A percentile compares a stretch with the other conserved stretches of the same genome.
Evolutionary conservation across 75 land plant species (phyloP).

Genomic region (Selaginella moellendorffii): DNA sequence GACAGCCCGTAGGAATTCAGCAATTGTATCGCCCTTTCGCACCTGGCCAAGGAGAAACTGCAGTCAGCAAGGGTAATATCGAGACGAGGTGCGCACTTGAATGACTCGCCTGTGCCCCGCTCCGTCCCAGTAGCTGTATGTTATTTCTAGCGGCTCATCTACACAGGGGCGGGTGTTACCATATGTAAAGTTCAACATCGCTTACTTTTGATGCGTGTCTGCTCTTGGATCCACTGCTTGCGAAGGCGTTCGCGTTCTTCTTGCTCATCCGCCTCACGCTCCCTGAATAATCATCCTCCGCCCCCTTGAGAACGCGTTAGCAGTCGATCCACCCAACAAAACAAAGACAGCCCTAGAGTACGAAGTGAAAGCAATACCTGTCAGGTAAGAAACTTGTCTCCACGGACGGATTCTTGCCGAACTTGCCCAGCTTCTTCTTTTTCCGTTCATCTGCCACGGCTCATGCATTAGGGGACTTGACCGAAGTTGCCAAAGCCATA

Average conservation of each 20-base stretch:
- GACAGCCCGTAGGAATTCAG: conserved; percentile 92
- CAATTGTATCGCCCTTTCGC: conserved; percentile 87
- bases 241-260: conserved; percentile 77
- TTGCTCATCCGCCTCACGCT: conserved; percentile 99
- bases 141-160: conserved; percentile 96
- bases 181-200: too few relatives aligned
- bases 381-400: conserved; percentile 98
- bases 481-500: too few relatives aligned
- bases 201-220: conserved; percentile 70
- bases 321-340: background rate
- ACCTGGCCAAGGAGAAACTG: conserved; percentile 53
- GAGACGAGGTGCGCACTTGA: conserved; percentile 36
- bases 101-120: conserved; percentile 88
- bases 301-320: conserved; percentile 29
- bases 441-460: conserved; percentile 17
- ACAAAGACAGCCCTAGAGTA: too few relatives aligned
- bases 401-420: conserved; percentile 95
- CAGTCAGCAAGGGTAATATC: too few relatives aligned
- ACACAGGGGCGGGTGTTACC: too few relatives aligned
- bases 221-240: conserved; percentile 76
- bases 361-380: conserved; percentile 43
- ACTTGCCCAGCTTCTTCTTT: conserved; percentile 35
- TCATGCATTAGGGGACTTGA: too few relatives aligned
- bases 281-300: conserved; percentile 77
- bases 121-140: conserved; percentile 99